Evolutionary conservation across 2,329 filamentous ascomycete genomes (phyloP).

Genomic region (Ophiostoma pallidulum): DNA sequence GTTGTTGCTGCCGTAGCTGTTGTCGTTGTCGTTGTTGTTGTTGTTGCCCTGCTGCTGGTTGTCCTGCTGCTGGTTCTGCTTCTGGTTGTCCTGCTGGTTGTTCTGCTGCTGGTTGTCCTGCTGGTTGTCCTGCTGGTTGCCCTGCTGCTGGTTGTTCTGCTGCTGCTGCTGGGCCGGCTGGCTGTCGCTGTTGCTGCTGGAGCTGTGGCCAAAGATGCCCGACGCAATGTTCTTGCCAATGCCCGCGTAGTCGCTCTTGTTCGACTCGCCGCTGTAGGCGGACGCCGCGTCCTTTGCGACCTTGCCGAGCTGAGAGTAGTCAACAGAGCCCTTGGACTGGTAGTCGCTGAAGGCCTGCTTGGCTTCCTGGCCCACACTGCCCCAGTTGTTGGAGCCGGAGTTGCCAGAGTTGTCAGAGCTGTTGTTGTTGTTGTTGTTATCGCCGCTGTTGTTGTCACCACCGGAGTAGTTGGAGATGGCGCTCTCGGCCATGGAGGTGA

Average conservation of each 20-base stretch:
- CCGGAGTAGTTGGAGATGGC: slow-evolving; percentile 16
- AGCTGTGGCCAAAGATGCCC: slow-evolving; percentile 6
- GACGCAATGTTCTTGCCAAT: slow-evolving; percentile 13
- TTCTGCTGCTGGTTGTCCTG: not conserved
- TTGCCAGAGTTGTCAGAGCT: slow-evolving; percentile 9
- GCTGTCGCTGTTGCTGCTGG: slow-evolving; percentile 3
- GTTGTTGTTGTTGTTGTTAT: slow-evolving; percentile 11
- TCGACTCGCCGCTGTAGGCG: slow-evolving; percentile 15
- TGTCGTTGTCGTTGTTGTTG: not conserved
- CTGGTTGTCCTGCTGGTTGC: not conserved
- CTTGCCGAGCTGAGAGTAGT: slow-evolving; percentile 23
- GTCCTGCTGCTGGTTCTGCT: not conserved
- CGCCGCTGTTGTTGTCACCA: slow-evolving; percentile 12
- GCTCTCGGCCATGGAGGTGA: slow-evolving; percentile 18
- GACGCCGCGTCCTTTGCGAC: slow-evolving; percentile 27
- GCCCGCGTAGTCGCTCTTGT: slow-evolving; percentile 12
- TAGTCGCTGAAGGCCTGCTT: slow-evolving; percentile 18
- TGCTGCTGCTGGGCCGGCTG: too few species aligned
- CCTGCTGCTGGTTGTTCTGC: not conserved
- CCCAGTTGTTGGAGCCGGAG: slow-evolving; percentile 12
- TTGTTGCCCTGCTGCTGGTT: not conserved
- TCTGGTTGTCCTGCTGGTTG: not conserved
- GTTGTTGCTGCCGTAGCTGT: not conserved
- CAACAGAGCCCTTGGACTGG: slow-evolving; percentile 24
- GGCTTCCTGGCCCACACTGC: slow-evolving; percentile 16